These are phyloP conservation scores for Ogataea wickerhamii DNA, from an alignment of 805 yeast species.

Conservation along the genomic window DNA sequence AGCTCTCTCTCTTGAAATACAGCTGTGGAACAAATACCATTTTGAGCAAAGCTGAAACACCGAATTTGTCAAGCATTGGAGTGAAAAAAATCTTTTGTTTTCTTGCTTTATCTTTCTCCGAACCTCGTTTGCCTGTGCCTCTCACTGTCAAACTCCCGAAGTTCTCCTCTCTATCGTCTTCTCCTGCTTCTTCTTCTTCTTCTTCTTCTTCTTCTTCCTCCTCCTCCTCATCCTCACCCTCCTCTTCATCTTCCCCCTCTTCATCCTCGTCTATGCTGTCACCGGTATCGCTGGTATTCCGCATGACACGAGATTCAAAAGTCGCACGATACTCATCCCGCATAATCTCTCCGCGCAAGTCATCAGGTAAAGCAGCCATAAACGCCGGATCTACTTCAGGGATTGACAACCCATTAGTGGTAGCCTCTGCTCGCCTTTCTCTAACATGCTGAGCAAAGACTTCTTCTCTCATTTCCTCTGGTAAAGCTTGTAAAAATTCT, in stretches of 20 bases:
- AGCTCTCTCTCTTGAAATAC: slow-evolving; percentile 54
- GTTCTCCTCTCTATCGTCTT: background rate
- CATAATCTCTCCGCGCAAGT: slow-evolving; percentile 20
- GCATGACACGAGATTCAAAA: slow-evolving; percentile 18
- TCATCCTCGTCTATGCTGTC: slow-evolving; percentile 14
- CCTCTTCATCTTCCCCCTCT: slow-evolving; percentile 22
- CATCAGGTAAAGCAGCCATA: slow-evolving; percentile 72
- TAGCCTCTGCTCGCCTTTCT: slow-evolving; percentile 61
- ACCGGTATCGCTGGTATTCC: slow-evolving; percentile 10
- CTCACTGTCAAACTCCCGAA: background rate
- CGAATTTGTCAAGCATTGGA: slow-evolving; percentile 70
- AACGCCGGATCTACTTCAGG: slow-evolving; percentile 79
- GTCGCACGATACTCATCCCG: slow-evolving; percentile 28
- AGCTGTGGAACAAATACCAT: slow-evolving; percentile 72
- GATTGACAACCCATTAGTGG: slow-evolving; percentile 39
- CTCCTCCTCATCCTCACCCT: slow-evolving; percentile 5
- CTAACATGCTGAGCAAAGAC: slow-evolving; percentile 82
- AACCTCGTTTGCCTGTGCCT: background rate
- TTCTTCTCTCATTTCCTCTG: slow-evolving; percentile 90
- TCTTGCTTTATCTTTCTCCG: slow-evolving; percentile 23
- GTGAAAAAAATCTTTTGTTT: slow-evolving; percentile 43
- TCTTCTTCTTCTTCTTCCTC: background rate
- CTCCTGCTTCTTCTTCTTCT: background rate
- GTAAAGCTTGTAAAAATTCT: slow-evolving; percentile 82
- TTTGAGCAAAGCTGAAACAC: slow-evolving; percentile 69